Evolutionary conservation across 164 flowering plant genomes (phyloP).

Genomic region (Protea cynaroides): DNA sequence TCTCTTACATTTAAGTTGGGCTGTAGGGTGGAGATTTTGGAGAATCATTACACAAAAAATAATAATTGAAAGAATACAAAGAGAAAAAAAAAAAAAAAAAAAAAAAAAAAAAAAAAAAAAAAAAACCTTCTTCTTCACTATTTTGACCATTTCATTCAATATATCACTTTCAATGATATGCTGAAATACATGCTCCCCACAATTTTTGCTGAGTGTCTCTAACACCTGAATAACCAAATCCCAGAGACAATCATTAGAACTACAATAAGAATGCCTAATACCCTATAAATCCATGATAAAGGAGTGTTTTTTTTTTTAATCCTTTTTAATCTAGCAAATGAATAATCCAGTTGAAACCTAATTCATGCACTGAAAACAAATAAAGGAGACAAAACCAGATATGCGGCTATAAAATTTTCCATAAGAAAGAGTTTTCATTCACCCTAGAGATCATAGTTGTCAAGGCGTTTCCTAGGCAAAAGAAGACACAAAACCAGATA

Average conservation of each 20-base stretch:
- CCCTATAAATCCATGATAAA: neutral
- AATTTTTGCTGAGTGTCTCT: constrained; percentile 93
- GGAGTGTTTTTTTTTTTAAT: too few relatives aligned
- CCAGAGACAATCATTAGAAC: neutral
- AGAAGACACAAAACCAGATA: too few relatives aligned
- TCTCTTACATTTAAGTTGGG: constrained; percentile 88
- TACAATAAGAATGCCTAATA: neutral
- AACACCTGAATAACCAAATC: constrained; percentile 45
- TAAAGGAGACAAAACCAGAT: neutral
- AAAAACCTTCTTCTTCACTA: constrained; percentile 80
- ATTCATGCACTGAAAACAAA: too few relatives aligned
- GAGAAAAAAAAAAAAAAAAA: too few relatives aligned
- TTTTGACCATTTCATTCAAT: constrained; percentile 89
- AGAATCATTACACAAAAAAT: neutral
- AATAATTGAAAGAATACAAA: neutral
- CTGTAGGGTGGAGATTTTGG: constrained; percentile 32
- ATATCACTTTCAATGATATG: constrained; percentile 81
- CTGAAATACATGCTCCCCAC: constrained; percentile 77
- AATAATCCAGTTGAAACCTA: too few relatives aligned
- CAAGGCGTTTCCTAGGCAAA: too few relatives aligned
- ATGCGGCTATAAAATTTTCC: neutral
- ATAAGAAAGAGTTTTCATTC: too few relatives aligned
- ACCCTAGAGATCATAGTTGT: too few relatives aligned
- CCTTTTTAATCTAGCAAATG: neutral
- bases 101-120: constrained; percentile 1